Conservation (phyloP, 352 stramenopile species). For the Elongisporangium prolatum region DNA sequence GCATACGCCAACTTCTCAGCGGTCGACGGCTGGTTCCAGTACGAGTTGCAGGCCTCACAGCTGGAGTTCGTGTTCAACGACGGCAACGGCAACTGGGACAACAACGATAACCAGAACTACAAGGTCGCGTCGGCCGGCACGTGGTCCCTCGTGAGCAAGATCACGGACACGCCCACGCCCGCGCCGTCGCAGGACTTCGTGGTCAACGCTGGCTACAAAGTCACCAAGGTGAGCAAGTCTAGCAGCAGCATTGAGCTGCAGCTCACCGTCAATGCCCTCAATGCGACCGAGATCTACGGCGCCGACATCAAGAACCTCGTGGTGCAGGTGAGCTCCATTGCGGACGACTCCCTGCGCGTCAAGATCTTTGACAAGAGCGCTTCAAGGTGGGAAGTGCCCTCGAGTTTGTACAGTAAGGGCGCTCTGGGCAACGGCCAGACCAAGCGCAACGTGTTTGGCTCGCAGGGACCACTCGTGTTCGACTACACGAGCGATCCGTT, state of each 20-base stretch:
- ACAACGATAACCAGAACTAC: slow-evolving; percentile 43
- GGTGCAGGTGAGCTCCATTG: slow-evolving; percentile 26
- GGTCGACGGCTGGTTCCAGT: slow-evolving; percentile 29
- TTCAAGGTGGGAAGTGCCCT: slow-evolving; percentile 18
- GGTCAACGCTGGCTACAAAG: slow-evolving; percentile 22
- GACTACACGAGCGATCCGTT: slow-evolving; percentile 31
- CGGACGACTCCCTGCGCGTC: slow-evolving; percentile 11
- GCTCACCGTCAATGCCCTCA: slow-evolving; percentile 22
- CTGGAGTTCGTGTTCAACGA: slow-evolving; percentile 51
- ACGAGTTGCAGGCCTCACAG: slow-evolving; percentile 22
- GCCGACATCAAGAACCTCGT: slow-evolving; percentile 33
- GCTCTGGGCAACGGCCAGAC: slow-evolving; percentile 9
- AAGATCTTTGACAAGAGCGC: slow-evolving; percentile 20
- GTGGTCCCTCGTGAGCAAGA: slow-evolving; percentile 33
- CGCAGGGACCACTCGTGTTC: slow-evolving; percentile 11
- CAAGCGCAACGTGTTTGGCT: slow-evolving; percentile 9
- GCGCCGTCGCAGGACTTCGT: slow-evolving; percentile 14
- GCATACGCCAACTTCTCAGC: slow-evolving; percentile 21
- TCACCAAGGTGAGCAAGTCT: slow-evolving; percentile 24
- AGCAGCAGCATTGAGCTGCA: slow-evolving; percentile 22
- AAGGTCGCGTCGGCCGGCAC: slow-evolving; percentile 24
- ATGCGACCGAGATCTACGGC: slow-evolving; percentile 18
- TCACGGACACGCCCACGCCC: slow-evolving; percentile 13
- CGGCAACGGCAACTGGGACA: slow-evolving; percentile 36
- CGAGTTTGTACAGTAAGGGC: slow-evolving; percentile 31